These are phyloP conservation scores for Mycena sanguinolenta DNA, from an alignment of 768 basidiomycete species.

Conservation along the genomic window DNA sequence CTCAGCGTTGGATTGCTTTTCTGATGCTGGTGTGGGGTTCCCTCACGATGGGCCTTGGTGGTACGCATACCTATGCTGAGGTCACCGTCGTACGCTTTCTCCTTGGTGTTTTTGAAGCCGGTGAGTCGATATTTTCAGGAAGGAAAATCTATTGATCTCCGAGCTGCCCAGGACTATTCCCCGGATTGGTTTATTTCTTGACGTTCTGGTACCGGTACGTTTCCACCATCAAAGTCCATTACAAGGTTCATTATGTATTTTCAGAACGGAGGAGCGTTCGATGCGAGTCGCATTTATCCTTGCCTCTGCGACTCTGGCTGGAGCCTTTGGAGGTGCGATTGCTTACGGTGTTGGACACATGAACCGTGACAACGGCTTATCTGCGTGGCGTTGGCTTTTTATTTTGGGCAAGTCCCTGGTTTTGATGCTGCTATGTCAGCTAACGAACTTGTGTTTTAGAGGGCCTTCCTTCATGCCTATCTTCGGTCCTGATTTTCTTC, in stretches of 20 bases:
- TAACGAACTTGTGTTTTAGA: constrained; percentile 40
- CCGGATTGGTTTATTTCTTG: constrained; percentile 56
- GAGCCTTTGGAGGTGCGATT: constrained; percentile 50
- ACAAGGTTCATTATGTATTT: background rate
- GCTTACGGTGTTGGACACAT: constrained; percentile 49
- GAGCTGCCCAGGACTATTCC: constrained; percentile 49
- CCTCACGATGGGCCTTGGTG: constrained; percentile 53
- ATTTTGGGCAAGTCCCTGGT: constrained; percentile 26
- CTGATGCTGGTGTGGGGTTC: constrained; percentile 56
- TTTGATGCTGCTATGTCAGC: background rate
- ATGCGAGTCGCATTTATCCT: constrained; percentile 45
- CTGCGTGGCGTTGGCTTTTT: constrained; percentile 47
- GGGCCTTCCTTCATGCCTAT: constrained; percentile 59
- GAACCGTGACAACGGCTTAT: constrained; percentile 39
- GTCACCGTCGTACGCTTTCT: constrained; percentile 59
- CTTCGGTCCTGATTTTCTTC: constrained; percentile 46
- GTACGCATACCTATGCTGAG: constrained; percentile 51
- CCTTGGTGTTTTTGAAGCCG: constrained; percentile 57
- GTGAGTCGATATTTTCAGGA: constrained; percentile 13
- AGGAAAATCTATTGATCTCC: background rate
- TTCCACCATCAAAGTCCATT: background rate
- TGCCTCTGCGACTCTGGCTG: constrained; percentile 52
- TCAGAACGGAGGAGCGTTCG: constrained; percentile 27
- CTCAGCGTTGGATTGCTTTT: constrained; percentile 52
- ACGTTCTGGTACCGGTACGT: constrained; percentile 58